A percentile compares a stretch with the other conserved stretches of the same genome.
These are phyloP conservation scores for Cyclocybe aegerita DNA, from an alignment of 768 basidiomycete genomes.

Conservation along the genomic window DNA sequence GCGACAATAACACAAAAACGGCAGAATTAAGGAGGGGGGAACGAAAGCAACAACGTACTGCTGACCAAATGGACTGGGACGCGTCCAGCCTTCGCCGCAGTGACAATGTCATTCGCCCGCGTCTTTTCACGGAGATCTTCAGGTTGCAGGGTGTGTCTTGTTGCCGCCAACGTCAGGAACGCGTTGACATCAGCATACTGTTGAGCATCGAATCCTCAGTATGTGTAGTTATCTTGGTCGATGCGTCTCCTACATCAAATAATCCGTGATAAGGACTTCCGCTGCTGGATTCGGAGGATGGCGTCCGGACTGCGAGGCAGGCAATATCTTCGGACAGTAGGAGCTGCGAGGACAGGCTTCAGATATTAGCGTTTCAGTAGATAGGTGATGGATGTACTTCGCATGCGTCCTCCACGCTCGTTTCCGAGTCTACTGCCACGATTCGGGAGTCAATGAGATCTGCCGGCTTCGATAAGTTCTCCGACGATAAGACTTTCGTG, in stretches of 20 bases:
- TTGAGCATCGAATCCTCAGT: conserved; percentile 1
- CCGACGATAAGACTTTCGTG: no score
- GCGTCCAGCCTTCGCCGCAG: conserved; percentile 70
- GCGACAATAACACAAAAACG: background rate
- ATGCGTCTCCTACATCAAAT: conserved; percentile 62
- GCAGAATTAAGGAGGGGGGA: background rate
- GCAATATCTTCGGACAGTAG: conserved; percentile 60
- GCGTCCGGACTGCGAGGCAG: conserved; percentile 62
- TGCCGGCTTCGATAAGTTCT: conserved; percentile 19
- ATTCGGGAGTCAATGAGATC: conserved; percentile 73
- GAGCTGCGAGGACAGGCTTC: conserved; percentile 36
- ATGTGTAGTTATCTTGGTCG: background rate
- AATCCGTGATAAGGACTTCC: conserved; percentile 48
- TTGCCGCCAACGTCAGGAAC: conserved; percentile 83
- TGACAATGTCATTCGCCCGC: conserved; percentile 66
- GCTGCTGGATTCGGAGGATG: conserved; percentile 20
- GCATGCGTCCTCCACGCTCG: conserved; percentile 80
- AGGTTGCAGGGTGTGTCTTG: conserved; percentile 62
- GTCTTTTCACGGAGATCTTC: conserved; percentile 61
- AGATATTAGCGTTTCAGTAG: background rate
- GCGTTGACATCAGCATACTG: conserved; percentile 87
- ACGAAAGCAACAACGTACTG: conserved; percentile 45
- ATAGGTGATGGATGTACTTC: conserved; percentile 46
- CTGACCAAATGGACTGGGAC: conserved; percentile 78
- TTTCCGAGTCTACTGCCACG: conserved; percentile 65